Evolutionary conservation across 2,329 filamentous ascomycete species (phyloP).

Genomic region (Alternaria dauci): DNA sequence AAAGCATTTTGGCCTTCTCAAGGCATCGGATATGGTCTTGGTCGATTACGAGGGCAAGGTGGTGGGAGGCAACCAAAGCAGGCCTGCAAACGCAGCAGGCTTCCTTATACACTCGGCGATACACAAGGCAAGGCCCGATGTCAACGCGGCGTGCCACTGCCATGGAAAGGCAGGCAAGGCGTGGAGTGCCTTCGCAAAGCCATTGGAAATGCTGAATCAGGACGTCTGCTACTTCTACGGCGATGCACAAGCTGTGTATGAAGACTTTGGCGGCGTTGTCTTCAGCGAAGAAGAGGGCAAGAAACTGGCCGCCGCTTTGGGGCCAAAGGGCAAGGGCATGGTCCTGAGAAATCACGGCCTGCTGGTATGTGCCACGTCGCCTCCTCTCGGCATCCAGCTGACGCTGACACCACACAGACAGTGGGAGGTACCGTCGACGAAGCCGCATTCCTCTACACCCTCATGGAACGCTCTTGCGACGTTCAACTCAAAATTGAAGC

Average conservation of each 20-base stretch:
- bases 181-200: conserved; percentile 70
- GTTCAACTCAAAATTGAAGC: conserved; percentile 75
- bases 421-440: conserved; percentile 78
- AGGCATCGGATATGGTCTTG: conserved; percentile 72
- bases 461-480: conserved; percentile 73
- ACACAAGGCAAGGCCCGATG: conserved; percentile 70
- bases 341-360: conserved; percentile 77
- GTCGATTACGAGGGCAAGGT: conserved; percentile 70
- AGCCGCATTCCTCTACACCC: conserved; percentile 73
- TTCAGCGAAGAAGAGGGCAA: conserved; percentile 70
- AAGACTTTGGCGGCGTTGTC: conserved; percentile 70
- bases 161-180: conserved; percentile 73
- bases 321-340: conserved; percentile 67
- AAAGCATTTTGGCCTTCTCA: conserved; percentile 70
- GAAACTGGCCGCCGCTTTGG: conserved; percentile 70
- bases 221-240: conserved; percentile 71
- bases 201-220: conserved; percentile 75
- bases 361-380: conserved; percentile 48
- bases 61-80: conserved; percentile 67
- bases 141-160: conserved; percentile 73
- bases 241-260: conserved; percentile 70
- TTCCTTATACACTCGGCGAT: conserved; percentile 75
- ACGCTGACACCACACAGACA: conserved; percentile 52
- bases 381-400: neutral
- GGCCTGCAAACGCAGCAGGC: conserved; percentile 71